Conservation (phyloP, 257 asterid species). For the Ilex aquifolium region DNA sequence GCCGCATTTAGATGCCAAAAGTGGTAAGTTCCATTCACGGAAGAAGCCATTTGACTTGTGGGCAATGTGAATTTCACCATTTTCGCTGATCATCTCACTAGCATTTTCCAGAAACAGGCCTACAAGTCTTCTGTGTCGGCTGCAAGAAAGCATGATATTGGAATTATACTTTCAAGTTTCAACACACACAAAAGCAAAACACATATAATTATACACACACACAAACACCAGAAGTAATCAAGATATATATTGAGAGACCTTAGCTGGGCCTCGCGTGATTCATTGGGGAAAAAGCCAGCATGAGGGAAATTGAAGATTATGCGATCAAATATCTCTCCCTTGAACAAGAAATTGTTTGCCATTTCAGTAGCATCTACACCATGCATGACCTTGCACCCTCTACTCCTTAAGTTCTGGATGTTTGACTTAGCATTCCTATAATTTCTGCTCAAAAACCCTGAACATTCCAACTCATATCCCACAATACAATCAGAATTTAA, state of each 20-base stretch:
- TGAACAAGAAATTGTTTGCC: constrained; percentile 10
- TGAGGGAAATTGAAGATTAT: constrained; percentile 25
- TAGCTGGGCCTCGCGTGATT: constrained; percentile 14
- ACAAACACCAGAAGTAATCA: no score
- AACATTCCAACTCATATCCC: neutral
- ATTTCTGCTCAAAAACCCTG: constrained; percentile 19
- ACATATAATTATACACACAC: no score
- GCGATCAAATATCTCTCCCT: constrained; percentile 19
- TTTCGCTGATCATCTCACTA: constrained; percentile 16
- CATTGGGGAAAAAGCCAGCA: constrained; percentile 25
- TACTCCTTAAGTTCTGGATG: constrained; percentile 8
- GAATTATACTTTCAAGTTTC: no score
- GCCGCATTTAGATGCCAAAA: constrained; percentile 10
- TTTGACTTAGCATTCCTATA: constrained; percentile 15
- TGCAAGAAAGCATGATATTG: no score
- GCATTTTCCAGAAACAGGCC: constrained; percentile 28
- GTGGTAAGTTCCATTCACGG: constrained; percentile 16
- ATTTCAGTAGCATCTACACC: constrained; percentile 20
- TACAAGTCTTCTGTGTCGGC: neutral
- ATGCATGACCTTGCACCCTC: constrained; percentile 25
- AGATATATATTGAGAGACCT: no score
- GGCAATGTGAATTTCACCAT: constrained; percentile 36
- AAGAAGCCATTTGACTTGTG: constrained; percentile 34
- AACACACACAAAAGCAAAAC: no score
- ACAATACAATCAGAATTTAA: no score